Evolutionary conservation across 148 eudicot species (phyloP).

Genomic region (Rhododendron kiyosumense): DNA sequence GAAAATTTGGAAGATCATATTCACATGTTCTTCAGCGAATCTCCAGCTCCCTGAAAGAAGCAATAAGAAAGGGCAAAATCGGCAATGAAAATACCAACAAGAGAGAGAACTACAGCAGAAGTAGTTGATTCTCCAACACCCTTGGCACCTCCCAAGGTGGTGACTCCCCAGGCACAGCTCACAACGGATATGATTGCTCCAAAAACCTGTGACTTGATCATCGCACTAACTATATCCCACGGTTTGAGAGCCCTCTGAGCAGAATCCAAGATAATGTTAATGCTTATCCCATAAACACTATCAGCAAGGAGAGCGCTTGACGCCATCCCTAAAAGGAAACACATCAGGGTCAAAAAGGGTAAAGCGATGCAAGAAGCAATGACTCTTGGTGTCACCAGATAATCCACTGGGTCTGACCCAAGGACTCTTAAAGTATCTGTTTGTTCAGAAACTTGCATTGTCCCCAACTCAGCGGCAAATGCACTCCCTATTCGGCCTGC

Average conservation of each 20-base stretch:
- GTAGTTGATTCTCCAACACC: slow-evolving; percentile 98
- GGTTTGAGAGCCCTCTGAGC: slow-evolving; percentile 77
- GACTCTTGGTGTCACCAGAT: slow-evolving; percentile 83
- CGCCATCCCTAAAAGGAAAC: slow-evolving; percentile 80
- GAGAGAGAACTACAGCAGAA: slow-evolving; percentile 89
- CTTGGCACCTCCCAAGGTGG: slow-evolving; percentile 90
- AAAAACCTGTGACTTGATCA: slow-evolving; percentile 92
- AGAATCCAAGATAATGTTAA: slow-evolving; percentile 79
- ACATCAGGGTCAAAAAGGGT: slow-evolving; percentile 80
- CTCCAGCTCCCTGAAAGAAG: slow-evolving; percentile 98
- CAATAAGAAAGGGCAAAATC: slow-evolving; percentile 84
- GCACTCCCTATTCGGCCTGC: slow-evolving; percentile 97
- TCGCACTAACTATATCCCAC: slow-evolving; percentile 92
- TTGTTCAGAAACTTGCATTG: slow-evolving; percentile 99
- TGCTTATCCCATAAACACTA: slow-evolving; percentile 74
- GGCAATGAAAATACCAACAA: slow-evolving; percentile 89
- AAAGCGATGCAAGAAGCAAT: slow-evolving; percentile 76
- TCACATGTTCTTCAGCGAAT: slow-evolving; percentile 58
- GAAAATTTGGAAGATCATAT: slow-evolving; percentile 20
- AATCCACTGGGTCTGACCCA: slow-evolving; percentile 85
- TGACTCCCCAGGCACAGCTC: slow-evolving; percentile 97
- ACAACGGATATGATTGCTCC: slow-evolving; percentile 79
- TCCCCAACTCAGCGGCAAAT: slow-evolving; percentile 90
- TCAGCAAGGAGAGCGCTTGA: slow-evolving; percentile 88
- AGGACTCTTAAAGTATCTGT: slow-evolving; percentile 88